Evolutionary conservation across 2,329 filamentous ascomycete genomes (phyloP).

Genomic region (Alternaria solani): DNA sequence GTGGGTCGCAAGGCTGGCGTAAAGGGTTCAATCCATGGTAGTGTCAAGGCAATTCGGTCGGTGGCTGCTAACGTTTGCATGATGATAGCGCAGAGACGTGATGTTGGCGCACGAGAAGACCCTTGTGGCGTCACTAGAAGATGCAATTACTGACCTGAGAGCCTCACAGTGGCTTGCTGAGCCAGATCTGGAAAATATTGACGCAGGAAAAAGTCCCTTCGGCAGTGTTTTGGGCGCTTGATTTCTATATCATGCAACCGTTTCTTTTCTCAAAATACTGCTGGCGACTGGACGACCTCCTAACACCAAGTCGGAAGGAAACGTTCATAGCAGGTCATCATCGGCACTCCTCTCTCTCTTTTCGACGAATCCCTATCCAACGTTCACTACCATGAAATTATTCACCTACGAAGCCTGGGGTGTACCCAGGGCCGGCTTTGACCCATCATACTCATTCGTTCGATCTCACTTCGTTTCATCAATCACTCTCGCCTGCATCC

Average conservation of each 20-base stretch:
- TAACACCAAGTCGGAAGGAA: not conserved
- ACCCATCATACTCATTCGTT: conserved; percentile 68
- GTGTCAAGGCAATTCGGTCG: not conserved
- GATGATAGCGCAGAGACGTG: not conserved
- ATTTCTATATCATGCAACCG: not conserved
- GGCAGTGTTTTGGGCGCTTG: not conserved
- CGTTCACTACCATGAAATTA: conserved; percentile 16
- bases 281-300: not conserved
- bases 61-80: not conserved
- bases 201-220: not conserved
- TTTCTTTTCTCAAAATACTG: not conserved
- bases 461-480: conserved; percentile 81
- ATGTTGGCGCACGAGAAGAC: not conserved
- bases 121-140: not conserved
- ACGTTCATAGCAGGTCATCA: conserved; percentile 4
- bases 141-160: not conserved
- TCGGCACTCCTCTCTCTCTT: not conserved
- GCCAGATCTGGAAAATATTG: not conserved
- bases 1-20: not conserved
- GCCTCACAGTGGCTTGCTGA: conserved; percentile 1
- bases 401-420: conserved; percentile 32
- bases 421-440: conserved; percentile 39
- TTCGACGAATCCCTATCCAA: not conserved
- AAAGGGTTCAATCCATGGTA: not conserved
- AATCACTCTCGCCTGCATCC: conserved; percentile 64